phyloP scores from a whole-genome alignment of 1,139 yeast species.

The Nakaseomyces nivariensis region DNA sequence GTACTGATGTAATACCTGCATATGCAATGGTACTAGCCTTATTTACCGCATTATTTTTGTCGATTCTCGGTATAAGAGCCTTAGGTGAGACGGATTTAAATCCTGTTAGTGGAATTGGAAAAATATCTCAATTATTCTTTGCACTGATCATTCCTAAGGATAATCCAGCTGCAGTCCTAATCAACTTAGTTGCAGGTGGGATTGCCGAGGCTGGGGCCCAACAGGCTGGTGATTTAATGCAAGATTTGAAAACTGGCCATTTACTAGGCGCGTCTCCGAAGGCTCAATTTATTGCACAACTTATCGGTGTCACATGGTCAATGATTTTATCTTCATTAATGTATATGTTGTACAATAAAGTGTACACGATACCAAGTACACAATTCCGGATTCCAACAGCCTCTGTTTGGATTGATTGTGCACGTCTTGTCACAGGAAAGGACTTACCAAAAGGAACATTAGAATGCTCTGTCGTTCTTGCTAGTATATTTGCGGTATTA shows the following conservation, averaged over 20 bases:
- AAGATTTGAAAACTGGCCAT: conserved; percentile 92
- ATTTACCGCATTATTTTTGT: conserved; percentile 62
- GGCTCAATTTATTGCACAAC: conserved; percentile 85
- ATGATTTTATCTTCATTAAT: conserved; percentile 68
- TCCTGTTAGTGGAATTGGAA: conserved; percentile 95
- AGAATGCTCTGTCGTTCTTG: conserved; percentile 56
- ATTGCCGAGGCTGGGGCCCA: conserved; percentile 98
- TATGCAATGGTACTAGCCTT: conserved; percentile 63
- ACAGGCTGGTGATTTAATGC: conserved; percentile 97
- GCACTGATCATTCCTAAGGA: conserved; percentile 69
- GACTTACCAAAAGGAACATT: conserved; percentile 78
- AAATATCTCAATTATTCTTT: conserved; percentile 78
- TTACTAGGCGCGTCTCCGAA: conserved; percentile 83
- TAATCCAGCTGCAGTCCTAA: conserved; percentile 72
- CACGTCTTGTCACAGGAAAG: conserved; percentile 82
- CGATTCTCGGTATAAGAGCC: conserved; percentile 84
- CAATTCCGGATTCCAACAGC: conserved; percentile 89
- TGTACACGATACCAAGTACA: conserved; percentile 75
- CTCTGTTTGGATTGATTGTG: conserved; percentile 92
- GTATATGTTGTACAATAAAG: conserved; percentile 70
- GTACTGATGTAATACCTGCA: conserved; percentile 51
- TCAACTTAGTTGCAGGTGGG: conserved; percentile 90
- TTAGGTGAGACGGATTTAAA: conserved; percentile 93
- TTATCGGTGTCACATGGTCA: conserved; percentile 80
- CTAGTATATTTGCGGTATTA: conserved; percentile 55